These are phyloP conservation scores for Ophiostoma ulmi DNA, from an alignment of 2,329 filamentous ascomycete genomes.

Conservation along the genomic window DNA sequence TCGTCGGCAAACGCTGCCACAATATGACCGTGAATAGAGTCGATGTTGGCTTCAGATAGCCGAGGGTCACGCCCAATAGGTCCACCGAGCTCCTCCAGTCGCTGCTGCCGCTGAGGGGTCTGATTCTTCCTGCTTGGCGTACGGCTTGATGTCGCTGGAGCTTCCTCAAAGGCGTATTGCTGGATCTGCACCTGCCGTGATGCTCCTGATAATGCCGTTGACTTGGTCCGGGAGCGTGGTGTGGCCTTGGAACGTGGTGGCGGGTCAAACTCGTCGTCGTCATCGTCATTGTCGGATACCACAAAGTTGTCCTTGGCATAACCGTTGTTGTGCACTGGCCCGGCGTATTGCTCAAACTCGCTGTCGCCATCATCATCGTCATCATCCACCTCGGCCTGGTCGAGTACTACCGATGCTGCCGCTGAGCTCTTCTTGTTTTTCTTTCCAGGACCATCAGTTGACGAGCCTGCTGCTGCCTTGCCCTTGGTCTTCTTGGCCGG, in stretches of 20 bases:
- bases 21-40: slow-evolving; percentile 53
- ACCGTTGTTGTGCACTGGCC: slow-evolving; percentile 37
- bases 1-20: slow-evolving; percentile 60
- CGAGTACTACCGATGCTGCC: slow-evolving; percentile 25
- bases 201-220: neutral
- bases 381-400: slow-evolving; percentile 35
- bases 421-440: slow-evolving; percentile 18
- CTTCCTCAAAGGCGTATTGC: slow-evolving; percentile 22
- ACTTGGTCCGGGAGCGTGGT: neutral
- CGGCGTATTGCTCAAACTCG: slow-evolving; percentile 38
- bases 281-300: slow-evolving; percentile 41
- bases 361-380: slow-evolving; percentile 38
- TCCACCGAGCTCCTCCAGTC: slow-evolving; percentile 43
- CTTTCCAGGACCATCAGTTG: neutral
- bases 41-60: slow-evolving; percentile 39
- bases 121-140: slow-evolving; percentile 22
- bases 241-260: neutral
- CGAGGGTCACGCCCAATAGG: slow-evolving; percentile 56
- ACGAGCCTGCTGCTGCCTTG: neutral
- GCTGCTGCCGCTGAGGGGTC: slow-evolving; percentile 33
- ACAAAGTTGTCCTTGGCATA: slow-evolving; percentile 44
- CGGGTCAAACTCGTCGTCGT: slow-evolving; percentile 21
- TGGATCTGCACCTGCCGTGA: slow-evolving; percentile 27
- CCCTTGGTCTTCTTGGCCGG: slow-evolving; percentile 13
- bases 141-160: slow-evolving; percentile 3